Evolutionary conservation across 2,329 filamentous ascomycete genomes (phyloP).

Genomic region (Exophiala sp.): DNA sequence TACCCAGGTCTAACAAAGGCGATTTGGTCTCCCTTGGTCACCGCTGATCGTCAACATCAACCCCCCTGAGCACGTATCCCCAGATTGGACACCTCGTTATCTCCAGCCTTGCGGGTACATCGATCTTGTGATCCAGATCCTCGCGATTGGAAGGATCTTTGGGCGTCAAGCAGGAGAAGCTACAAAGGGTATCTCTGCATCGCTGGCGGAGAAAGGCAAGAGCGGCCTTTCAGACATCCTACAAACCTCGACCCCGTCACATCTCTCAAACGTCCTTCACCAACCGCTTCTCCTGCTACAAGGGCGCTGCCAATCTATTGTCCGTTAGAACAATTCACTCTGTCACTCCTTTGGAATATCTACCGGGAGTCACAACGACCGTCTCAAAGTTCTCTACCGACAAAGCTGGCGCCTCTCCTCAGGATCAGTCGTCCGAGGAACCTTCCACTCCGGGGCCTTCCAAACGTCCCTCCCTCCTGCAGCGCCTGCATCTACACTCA

Average conservation of each 20-base stretch:
- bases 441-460: conserved; percentile 11
- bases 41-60: background rate
- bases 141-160: background rate
- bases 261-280: background rate
- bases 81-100: no score
- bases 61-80: conserved; percentile 4
- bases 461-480: conserved; percentile 25
- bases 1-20: background rate
- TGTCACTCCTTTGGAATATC: conserved; percentile 5
- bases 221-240: background rate
- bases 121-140: background rate
- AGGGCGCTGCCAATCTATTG: background rate
- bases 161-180: background rate
- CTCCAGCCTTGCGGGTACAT: no score
- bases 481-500: conserved; percentile 26
- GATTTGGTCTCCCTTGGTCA: background rate
- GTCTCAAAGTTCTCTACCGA: conserved; percentile 26
- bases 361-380: conserved; percentile 22
- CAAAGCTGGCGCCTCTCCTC: conserved; percentile 28
- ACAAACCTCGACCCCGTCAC: background rate
- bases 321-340: conserved; percentile 3
- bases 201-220: background rate
- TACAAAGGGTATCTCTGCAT: no score
- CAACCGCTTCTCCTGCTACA: background rate
- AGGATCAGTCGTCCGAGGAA: conserved; percentile 23